phyloP scores from a whole-genome alignment of 805 yeast species.

The Pichia cephalocereana region DNA sequence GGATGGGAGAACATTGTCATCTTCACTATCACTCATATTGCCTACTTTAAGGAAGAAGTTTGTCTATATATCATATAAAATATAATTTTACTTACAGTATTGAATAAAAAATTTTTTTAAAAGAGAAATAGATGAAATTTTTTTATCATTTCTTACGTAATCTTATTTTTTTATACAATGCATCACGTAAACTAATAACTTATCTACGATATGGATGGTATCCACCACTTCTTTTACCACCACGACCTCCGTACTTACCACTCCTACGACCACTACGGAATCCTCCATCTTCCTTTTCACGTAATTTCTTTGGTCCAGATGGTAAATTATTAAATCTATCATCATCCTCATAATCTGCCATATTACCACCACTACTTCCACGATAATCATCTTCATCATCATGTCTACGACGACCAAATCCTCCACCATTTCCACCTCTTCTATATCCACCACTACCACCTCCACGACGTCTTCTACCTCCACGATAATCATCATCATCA shows the following conservation, averaged over 20 bases:
- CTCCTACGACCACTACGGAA: constrained; percentile 11
- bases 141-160: neutral
- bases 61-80: too few relatives aligned
- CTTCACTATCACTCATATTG: constrained; percentile 4
- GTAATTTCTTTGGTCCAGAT: constrained; percentile 26
- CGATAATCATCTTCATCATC: neutral
- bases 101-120: too few relatives aligned
- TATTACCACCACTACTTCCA: constrained; percentile 1
- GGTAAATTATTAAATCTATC: constrained; percentile 16
- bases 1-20: constrained; percentile 25
- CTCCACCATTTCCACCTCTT: too few relatives aligned
- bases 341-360: neutral
- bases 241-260: constrained; percentile 4
- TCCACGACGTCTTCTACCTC: neutral
- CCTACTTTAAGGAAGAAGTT: too few relatives aligned
- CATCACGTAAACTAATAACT: too few relatives aligned
- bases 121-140: too few relatives aligned
- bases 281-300: constrained; percentile 12
- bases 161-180: neutral
- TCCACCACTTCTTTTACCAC: constrained; percentile 19
- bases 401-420: neutral
- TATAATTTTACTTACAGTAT: too few relatives aligned
- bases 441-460: neutral
- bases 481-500: neutral
- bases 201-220: constrained; percentile 26